phyloP scores from a whole-genome alignment of 345 rosid species.

The Ricinus communis region DNA sequence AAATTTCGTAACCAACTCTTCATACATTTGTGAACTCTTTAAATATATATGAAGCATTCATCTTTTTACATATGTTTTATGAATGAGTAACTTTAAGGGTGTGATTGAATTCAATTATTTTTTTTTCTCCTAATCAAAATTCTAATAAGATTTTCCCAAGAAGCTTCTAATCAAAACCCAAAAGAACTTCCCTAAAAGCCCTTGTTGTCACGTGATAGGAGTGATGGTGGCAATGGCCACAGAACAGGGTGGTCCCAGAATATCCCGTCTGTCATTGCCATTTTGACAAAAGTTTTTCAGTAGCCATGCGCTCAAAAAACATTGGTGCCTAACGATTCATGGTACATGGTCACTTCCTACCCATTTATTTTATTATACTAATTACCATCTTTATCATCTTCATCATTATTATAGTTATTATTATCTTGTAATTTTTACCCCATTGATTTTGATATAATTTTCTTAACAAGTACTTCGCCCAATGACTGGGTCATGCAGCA shows the following conservation, averaged over 20 bases:
- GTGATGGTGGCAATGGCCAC: neutral
- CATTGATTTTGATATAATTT: neutral
- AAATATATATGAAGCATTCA: too few relatives aligned
- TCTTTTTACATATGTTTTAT: too few relatives aligned
- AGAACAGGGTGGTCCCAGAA: neutral
- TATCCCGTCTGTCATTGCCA: neutral
- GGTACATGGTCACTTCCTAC: conserved; percentile 23
- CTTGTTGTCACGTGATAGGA: neutral
- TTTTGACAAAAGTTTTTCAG: neutral
- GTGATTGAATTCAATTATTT: too few relatives aligned
- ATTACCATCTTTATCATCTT: neutral
- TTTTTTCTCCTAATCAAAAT: too few relatives aligned
- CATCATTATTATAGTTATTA: neutral
- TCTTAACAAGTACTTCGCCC: neutral
- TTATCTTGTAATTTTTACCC: neutral
- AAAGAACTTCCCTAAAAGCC: neutral
- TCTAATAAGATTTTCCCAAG: too few relatives aligned
- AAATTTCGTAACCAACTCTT: too few relatives aligned
- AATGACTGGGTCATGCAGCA: conserved; percentile 14
- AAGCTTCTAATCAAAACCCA: neutral
- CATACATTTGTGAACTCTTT: too few relatives aligned
- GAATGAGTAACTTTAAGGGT: too few relatives aligned
- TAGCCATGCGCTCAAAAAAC: neutral
- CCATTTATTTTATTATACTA: neutral
- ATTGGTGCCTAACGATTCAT: conserved; percentile 23